phyloP scores from a whole-genome alignment of 345 rosid genomes.

The Stellera chamaejasme region DNA sequence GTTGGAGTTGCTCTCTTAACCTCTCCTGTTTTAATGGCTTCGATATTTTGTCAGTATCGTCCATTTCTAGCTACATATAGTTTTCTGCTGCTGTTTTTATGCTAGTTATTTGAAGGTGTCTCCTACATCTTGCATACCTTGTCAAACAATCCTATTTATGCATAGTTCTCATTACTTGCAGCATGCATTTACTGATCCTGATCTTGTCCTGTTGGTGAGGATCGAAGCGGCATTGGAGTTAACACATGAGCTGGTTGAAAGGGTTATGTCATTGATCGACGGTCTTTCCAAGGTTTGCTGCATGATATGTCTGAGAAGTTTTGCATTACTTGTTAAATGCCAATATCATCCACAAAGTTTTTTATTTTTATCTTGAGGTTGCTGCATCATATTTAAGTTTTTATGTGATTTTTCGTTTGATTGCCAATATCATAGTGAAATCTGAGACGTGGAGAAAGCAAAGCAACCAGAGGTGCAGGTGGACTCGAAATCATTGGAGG shows the following conservation, averaged over 20 bases:
- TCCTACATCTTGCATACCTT: conserved; percentile 8
- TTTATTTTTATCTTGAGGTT: too few species aligned
- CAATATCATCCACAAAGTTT: too few species aligned
- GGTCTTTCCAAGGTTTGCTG: conserved; percentile 76
- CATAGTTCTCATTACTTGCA: conserved; percentile 33
- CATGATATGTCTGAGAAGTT: conserved; percentile 8
- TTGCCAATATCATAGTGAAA: too few species aligned
- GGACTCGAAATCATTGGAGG: too few species aligned
- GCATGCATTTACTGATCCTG: conserved; percentile 65
- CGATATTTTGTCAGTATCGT: conserved; percentile 93
- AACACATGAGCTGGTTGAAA: conserved; percentile 79
- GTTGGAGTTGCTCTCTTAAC: conserved; percentile 72
- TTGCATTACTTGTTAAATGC: neutral
- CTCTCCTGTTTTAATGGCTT: conserved; percentile 87
- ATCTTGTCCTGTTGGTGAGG: conserved; percentile 93
- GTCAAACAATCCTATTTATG: conserved; percentile 18
- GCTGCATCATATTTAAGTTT: too few species aligned
- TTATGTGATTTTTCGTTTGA: too few species aligned
- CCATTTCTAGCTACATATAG: conserved; percentile 9
- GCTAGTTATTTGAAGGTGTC: too few species aligned
- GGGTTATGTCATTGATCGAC: conserved; percentile 90
- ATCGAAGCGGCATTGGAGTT: conserved; percentile 95
- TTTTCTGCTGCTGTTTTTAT: neutral
- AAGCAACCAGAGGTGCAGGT: too few species aligned
- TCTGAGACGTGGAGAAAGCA: too few species aligned